A percentile compares a stretch with the other conserved stretches of the same genome.
phyloP scores from a whole-genome alignment of 768 basidiomycete species.

The Termitomyces sp. region DNA sequence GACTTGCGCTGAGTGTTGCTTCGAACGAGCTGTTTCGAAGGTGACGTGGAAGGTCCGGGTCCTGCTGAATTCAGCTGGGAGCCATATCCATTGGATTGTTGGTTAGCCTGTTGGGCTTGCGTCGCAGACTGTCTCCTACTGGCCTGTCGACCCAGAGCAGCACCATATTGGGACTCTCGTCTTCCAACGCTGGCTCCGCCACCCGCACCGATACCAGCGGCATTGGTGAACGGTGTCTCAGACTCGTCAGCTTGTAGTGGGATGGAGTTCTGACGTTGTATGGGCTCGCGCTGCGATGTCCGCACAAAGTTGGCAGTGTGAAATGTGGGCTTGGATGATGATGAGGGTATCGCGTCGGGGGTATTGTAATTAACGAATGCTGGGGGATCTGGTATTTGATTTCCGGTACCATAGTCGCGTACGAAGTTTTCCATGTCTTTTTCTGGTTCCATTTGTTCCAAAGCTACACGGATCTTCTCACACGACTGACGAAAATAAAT shows the following conservation, averaged over 20 bases:
- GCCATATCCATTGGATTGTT: constrained; percentile 26
- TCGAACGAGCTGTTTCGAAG: constrained; percentile 7
- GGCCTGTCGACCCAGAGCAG: constrained; percentile 26
- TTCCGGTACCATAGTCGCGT: constrained; percentile 83
- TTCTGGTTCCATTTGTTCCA: constrained; percentile 87
- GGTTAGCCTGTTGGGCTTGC: constrained; percentile 15
- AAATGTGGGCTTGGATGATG: constrained; percentile 51
- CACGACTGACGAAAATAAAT: constrained; percentile 60
- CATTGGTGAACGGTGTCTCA: constrained; percentile 36
- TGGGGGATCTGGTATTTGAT: constrained; percentile 83
- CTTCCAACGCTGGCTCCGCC: constrained; percentile 37
- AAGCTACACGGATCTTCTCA: constrained; percentile 78
- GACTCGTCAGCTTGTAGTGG: constrained; percentile 38
- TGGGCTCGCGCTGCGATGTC: constrained; percentile 37
- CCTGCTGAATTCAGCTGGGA: neutral
- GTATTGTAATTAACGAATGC: constrained; percentile 79
- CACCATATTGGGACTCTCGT: constrained; percentile 30
- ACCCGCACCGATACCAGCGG: constrained; percentile 72
- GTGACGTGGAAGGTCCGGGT: constrained; percentile 14
- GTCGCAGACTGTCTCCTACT: constrained; percentile 19
- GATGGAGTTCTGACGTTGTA: constrained; percentile 24
- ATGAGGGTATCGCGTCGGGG: constrained; percentile 60
- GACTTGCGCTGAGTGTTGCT: constrained; percentile 21
- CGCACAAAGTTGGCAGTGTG: constrained; percentile 55
- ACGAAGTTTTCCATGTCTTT: constrained; percentile 91